Evolutionary conservation across 331 rosid species (phyloP), one percentile per base, ranked within the genome.

Genomic region (Acacia concinna): DNA sequence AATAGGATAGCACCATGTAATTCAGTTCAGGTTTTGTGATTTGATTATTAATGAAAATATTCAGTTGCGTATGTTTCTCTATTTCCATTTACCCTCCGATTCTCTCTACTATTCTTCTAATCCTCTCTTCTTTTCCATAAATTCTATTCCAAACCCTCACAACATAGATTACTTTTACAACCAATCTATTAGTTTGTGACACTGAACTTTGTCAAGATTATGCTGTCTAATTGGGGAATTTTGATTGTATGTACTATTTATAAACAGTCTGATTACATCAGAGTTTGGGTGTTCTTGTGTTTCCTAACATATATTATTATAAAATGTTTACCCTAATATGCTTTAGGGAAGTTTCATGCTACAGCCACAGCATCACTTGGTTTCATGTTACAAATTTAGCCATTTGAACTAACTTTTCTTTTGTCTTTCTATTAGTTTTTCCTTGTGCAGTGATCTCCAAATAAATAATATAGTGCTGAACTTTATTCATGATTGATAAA

Each of bases 251-350:
- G 28, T 59, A 28, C 37, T 12, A 70, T 82, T 38, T 41, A 20
- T 84, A 46, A 73, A 41, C 70, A 73, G 49, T 74, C 57, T 73
- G 64, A 23, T 74, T 76, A 57, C 71, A 68, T 66, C 34, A 62
- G 17, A 66, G 35, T 38, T 73, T n/a, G 20, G 59, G 49, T 41
- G 72, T 51, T 49, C 44, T 18, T 15, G 23, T 75, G 43, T 31
- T 76, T 46, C 67, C 70, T 31, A 64, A 52, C 28, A 52, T 21
- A 52, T 57, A 65, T 38, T 54, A 38, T 66, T 57, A 4, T 40
- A 46, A 28, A 52, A 47, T 32, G 8, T 64, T 35, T 21, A 30
- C 31, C 57, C 31, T 81, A 37, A 32, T 64, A 64, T 72, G 57
- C 38, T 63, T 71, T 54, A 3, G 68, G 54, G 38, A 27, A 67